phyloP scores from a whole-genome alignment of 1,284 basidiomycete species.

The Trichosporon sp. region DNA sequence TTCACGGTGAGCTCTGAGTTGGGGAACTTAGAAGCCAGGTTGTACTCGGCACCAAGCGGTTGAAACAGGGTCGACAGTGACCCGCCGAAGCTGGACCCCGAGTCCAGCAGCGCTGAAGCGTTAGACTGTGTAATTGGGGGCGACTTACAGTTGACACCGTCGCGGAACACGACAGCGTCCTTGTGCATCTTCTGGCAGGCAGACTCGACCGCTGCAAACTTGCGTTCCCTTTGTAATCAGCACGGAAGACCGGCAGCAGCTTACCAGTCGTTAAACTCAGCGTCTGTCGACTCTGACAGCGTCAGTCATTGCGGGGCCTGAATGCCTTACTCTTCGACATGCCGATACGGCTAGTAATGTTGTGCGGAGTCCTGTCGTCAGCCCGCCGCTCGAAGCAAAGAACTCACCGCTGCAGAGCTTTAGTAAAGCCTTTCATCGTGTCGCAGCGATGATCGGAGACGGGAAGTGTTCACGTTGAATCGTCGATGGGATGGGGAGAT shows the following conservation, averaged over 20 bases:
- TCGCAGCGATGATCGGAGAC: neutral
- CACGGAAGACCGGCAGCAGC: slow-evolving; percentile 8
- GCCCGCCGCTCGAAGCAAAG: neutral
- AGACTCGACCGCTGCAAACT: slow-evolving; percentile 72
- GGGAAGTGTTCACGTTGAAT: neutral
- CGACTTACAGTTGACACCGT: slow-evolving; percentile 67
- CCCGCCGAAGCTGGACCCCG: slow-evolving; percentile 69
- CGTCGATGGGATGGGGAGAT: neutral
- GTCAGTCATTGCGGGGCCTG: neutral
- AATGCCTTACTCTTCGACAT: slow-evolving; percentile 76
- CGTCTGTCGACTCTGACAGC: slow-evolving; percentile 68
- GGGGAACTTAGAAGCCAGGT: slow-evolving; percentile 72
- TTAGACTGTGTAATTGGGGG: slow-evolving; percentile 5
- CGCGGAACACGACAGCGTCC: slow-evolving; percentile 81
- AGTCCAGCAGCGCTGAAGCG: slow-evolving; percentile 67
- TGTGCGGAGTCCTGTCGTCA: slow-evolving; percentile 66
- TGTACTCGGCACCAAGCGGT: slow-evolving; percentile 76
- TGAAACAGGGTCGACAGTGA: slow-evolving; percentile 75
- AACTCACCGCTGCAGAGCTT: slow-evolving; percentile 68
- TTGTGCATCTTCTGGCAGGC: slow-evolving; percentile 86
- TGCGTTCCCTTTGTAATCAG: slow-evolving; percentile 55
- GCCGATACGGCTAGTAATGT: slow-evolving; percentile 76
- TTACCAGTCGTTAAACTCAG: slow-evolving; percentile 62
- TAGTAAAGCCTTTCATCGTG: slow-evolving; percentile 72
- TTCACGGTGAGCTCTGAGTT: slow-evolving; percentile 71